Evolutionary conservation across 2,329 filamentous ascomycete species (phyloP), one percentile per base, ranked within the genome.

Genomic region (Aplosporella prunicola): DNA sequence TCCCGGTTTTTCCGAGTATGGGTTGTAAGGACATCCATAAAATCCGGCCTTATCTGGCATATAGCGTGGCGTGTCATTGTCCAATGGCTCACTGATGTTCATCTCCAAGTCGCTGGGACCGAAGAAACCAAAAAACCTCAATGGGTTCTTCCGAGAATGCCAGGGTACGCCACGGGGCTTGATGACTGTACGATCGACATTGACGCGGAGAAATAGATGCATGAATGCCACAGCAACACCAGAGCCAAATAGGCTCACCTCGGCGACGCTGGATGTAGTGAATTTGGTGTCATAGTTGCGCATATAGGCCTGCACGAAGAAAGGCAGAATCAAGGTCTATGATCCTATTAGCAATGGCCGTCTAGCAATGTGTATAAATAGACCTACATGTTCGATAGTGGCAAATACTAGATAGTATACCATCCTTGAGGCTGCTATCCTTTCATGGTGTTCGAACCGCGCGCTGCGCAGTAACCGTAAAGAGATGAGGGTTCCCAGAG

Each of bases 181-280:
- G 43, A 69, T 67, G 34, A 77, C 74, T 17, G 72, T 72, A 9
- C 71, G 67, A 9, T 71, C 65, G 10, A 69, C 73, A 45, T 75
- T 79, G 3, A 77, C 76, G 45, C 79, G 72, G 33, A 84, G 64
- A 47, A 82, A 79, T 7, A 83, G 61, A 47, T 82, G 78, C 16
- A 82, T 65, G 11, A 76, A 71, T 4, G 78, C 76, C 11, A 74
- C 78, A 52, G 78, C 67, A 11, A 83, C 59, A 2, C 79, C 80
- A 0, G 78, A 77, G 2, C 80, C 64, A 50, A 82, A 82, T 11
- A 76, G 65, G 3, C 78, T 74, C 5, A 83, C 74, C 11, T 77
- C 72, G 17, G 76, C 75, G 26, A 81, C 71, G 65, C 80, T 76
- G 2, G 74, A 67, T 4, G 78, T 59, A 17, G 68, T 70, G 29